These are phyloP conservation scores for Globisporangium yorkense DNA, from an alignment of 352 stramenopile species.

Conservation along the genomic window DNA sequence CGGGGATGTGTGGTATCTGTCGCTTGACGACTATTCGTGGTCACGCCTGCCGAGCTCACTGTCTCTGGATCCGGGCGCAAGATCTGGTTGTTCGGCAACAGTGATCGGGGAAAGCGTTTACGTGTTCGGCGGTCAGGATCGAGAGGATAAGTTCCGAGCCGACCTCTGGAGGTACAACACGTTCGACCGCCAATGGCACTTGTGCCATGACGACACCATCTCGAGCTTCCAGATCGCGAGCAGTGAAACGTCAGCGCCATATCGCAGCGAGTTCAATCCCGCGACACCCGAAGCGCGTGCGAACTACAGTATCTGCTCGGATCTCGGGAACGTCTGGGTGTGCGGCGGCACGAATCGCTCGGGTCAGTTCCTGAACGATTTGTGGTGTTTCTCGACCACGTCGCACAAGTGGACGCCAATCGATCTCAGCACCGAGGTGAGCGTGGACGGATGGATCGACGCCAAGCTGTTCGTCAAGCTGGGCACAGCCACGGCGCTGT, in stretches of 20 bases:
- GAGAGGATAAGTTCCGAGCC: slow-evolving; percentile 67
- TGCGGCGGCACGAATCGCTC: slow-evolving; percentile 51
- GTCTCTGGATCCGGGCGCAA: slow-evolving; percentile 67
- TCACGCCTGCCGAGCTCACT: slow-evolving; percentile 65
- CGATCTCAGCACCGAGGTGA: slow-evolving; percentile 41
- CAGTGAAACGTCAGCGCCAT: slow-evolving; percentile 7
- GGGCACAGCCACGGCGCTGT: slow-evolving; percentile 45
- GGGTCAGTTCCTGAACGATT: slow-evolving; percentile 46
- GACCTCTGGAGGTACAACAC: slow-evolving; percentile 86
- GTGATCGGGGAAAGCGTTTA: slow-evolving; percentile 84
- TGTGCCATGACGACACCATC: slow-evolving; percentile 82
- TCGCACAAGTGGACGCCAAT: slow-evolving; percentile 59
- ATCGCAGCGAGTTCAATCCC: slow-evolving; percentile 36
- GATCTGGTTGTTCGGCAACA: slow-evolving; percentile 53
- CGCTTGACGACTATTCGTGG: slow-evolving; percentile 77
- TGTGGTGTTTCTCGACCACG: slow-evolving; percentile 75
- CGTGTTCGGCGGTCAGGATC: slow-evolving; percentile 76
- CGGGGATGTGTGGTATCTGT: slow-evolving; percentile 80
- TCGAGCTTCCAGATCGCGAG: slow-evolving; percentile 19
- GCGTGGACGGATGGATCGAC: slow-evolving; percentile 36
- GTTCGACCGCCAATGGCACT: slow-evolving; percentile 83
- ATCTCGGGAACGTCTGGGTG: slow-evolving; percentile 81
- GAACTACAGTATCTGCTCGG: slow-evolving; percentile 68
- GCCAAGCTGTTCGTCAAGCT: slow-evolving; percentile 36
- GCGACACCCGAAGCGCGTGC: slow-evolving; percentile 43